Conservation (phyloP, 2,329 filamentous ascomycete genomes). For the Neodidymelliopsis sp. region DNA sequence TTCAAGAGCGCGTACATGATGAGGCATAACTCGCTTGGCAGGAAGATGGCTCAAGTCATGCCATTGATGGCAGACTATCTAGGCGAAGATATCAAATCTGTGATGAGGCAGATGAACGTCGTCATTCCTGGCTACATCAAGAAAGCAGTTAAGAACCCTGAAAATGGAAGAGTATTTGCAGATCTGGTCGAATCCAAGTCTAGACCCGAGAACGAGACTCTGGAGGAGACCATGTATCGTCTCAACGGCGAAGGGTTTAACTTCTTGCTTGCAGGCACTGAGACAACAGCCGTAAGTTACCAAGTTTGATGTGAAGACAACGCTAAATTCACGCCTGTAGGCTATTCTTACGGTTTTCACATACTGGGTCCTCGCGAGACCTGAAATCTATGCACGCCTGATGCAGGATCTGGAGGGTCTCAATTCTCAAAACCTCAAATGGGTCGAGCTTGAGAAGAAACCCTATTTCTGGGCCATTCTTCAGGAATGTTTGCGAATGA, state of each 20-base stretch:
- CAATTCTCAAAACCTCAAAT: conserved; percentile 23
- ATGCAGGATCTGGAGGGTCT: conserved; percentile 29
- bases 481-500: conserved; percentile 48
- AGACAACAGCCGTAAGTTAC: conserved; percentile 35
- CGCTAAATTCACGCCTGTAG: conserved; percentile 6
- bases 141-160: conserved; percentile 32
- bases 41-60: conserved; percentile 34
- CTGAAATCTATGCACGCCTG: conserved; percentile 28
- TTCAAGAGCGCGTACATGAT: conserved; percentile 40
- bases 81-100: conserved; percentile 34
- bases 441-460: conserved; percentile 36
- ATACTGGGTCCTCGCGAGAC: conserved; percentile 46
- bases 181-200: conserved; percentile 30
- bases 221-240: conserved; percentile 26
- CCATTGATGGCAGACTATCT: conserved; percentile 38
- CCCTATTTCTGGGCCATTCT: conserved; percentile 45
- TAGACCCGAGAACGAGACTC: conserved; percentile 28
- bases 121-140: conserved; percentile 34
- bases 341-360: conserved; percentile 42
- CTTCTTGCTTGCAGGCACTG: conserved; percentile 34
- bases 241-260: conserved; percentile 37
- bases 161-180: conserved; percentile 36
- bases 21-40: conserved; percentile 33
- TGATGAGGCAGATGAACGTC: conserved; percentile 38
- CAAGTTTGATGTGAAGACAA: background rate